Percentiles rank a stretch among this genome's conserved stretches.
phyloP scores from a whole-genome alignment of 345 rosid species.

The Aquilaria malaccensis region DNA sequence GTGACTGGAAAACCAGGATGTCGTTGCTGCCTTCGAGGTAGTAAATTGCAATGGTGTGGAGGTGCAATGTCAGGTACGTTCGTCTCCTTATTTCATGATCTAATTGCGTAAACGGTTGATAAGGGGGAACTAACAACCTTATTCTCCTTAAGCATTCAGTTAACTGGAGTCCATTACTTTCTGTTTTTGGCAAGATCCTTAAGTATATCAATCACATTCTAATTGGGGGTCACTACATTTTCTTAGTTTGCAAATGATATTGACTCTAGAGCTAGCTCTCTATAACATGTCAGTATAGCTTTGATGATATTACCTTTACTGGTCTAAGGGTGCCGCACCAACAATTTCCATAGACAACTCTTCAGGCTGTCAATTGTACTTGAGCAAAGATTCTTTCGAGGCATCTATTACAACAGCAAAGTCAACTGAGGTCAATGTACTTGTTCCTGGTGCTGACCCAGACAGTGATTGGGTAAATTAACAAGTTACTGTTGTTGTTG shows the following conservation, averaged over 20 bases:
- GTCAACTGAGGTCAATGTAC: constrained; percentile 76
- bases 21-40: constrained; percentile 91
- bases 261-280: no score
- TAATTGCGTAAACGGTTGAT: no score
- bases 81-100: background rate
- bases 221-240: no score
- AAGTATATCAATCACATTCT: no score
- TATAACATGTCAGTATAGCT: background rate
- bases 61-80: constrained; percentile 96
- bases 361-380: constrained; percentile 68
- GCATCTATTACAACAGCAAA: constrained; percentile 80
- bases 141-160: background rate
- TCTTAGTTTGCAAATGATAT: no score
- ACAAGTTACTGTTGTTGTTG: no score
- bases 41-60: constrained; percentile 82
- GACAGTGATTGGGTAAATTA: constrained; percentile 66
- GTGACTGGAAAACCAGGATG: constrained; percentile 47
- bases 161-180: background rate
- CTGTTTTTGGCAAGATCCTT: no score
- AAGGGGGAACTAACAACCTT: background rate
- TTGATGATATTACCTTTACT: constrained; percentile 8
- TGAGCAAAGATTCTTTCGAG: constrained; percentile 56
- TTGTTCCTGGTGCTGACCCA: constrained; percentile 64
- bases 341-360: constrained; percentile 85
- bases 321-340: constrained; percentile 74